These are phyloP conservation scores for Aspergillus candidus DNA, from an alignment of 2,329 filamentous ascomycete species.

Conservation along the genomic window DNA sequence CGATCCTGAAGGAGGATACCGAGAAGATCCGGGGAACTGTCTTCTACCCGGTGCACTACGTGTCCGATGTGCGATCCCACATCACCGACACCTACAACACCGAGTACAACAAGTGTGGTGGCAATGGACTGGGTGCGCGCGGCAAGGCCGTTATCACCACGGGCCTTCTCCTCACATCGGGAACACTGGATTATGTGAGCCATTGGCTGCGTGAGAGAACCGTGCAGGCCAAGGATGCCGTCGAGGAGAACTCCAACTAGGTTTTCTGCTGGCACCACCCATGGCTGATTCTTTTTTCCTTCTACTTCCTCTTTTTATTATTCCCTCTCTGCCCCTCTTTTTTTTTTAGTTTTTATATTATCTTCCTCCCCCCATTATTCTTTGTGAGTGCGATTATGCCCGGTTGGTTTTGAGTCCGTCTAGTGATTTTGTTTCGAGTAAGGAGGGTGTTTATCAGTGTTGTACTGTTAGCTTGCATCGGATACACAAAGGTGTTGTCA, in stretches of 20 bases:
- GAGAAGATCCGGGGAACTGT: constrained; percentile 62
- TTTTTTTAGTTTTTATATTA: constrained; percentile 3
- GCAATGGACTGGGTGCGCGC: constrained; percentile 57
- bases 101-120: constrained; percentile 45
- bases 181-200: constrained; percentile 58
- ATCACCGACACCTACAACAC: constrained; percentile 38
- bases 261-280: constrained; percentile 6
- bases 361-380: constrained; percentile 3
- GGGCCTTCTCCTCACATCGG: constrained; percentile 59
- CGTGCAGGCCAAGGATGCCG: constrained; percentile 51
- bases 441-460: not conserved
- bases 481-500: not conserved
- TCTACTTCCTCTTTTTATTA: constrained; percentile 3
- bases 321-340: constrained; percentile 1
- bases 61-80: constrained; percentile 49
- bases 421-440: not conserved
- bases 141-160: constrained; percentile 67
- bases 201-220: constrained; percentile 57
- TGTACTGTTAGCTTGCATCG: not conserved
- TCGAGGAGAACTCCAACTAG: constrained; percentile 43
- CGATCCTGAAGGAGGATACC: constrained; percentile 69
- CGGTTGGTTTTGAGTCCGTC: not conserved
- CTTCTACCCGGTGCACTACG: constrained; percentile 58
- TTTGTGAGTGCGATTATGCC: not conserved
- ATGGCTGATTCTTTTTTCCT: not conserved